These are phyloP conservation scores for Bipolaris gigantea DNA, from an alignment of 2,329 filamentous ascomycete genomes.

Conservation along the genomic window DNA sequence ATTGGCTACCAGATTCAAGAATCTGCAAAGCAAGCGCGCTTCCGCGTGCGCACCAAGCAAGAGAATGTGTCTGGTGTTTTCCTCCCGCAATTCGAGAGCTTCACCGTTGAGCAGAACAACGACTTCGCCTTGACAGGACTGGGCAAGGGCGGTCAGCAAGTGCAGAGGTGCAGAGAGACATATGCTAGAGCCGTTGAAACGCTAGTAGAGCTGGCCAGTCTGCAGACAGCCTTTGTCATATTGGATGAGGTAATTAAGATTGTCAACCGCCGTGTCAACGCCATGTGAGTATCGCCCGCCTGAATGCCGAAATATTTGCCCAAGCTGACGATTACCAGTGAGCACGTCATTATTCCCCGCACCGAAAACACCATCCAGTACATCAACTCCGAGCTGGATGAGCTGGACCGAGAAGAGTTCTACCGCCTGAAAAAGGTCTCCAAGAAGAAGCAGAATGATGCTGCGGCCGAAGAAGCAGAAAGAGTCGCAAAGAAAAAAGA, in stretches of 20 bases:
- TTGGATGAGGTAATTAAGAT: constrained; percentile 99
- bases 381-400: constrained; percentile 97
- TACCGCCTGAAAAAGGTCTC: constrained; percentile 95
- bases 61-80: constrained; percentile 98
- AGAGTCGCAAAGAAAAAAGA: constrained; percentile 46
- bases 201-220: constrained; percentile 87
- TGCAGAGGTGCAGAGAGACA: constrained; percentile 91
- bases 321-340: constrained; percentile 51
- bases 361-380: constrained; percentile 99
- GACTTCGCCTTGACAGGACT: constrained; percentile 95
- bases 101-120: constrained; percentile 82
- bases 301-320: not conserved
- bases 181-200: constrained; percentile 96
- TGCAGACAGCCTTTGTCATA: constrained; percentile 98
- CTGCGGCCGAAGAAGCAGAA: constrained; percentile 45
- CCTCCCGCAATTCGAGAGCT: constrained; percentile 90
- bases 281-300: constrained; percentile 66
- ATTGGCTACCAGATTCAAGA: constrained; percentile 98
- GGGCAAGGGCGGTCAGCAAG: constrained; percentile 95
- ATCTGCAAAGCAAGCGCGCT: constrained; percentile 87
- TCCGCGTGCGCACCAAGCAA: constrained; percentile 91
- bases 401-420: constrained; percentile 96
- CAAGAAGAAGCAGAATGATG: constrained; percentile 64
- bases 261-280: constrained; percentile 96
- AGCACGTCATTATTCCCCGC: constrained; percentile 94